phyloP scores from a whole-genome alignment of 1,284 basidiomycete species.

The Anthracocystis panici-leucophaei region DNA sequence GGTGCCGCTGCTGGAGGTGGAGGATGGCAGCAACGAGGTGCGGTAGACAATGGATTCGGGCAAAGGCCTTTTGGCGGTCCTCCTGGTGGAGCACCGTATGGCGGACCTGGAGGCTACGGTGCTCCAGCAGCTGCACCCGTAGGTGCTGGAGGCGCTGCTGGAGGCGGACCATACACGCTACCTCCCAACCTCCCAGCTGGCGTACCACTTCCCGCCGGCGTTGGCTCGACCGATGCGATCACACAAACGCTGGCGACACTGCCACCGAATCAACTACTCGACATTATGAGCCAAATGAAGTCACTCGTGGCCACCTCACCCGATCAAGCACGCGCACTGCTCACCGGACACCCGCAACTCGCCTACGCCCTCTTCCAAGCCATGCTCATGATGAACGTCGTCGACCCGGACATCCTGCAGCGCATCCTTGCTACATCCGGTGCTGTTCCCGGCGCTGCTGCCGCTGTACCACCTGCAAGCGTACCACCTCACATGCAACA shows the following conservation, averaged over 20 bases:
- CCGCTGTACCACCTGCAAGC: conserved; percentile 11
- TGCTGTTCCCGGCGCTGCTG: conserved; percentile 20
- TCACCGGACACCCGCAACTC: conserved; percentile 88
- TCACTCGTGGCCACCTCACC: conserved; percentile 90
- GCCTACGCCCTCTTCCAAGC: conserved; percentile 97
- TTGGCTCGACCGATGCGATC: conserved; percentile 84
- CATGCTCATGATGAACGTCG: conserved; percentile 91
- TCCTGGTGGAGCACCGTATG: conserved; percentile 22
- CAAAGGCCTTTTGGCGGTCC: conserved; percentile 29
- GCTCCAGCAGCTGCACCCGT: conserved; percentile 21
- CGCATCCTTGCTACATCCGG: conserved; percentile 70
- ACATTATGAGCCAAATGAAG: conserved; percentile 98
- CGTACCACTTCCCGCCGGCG: conserved; percentile 80
- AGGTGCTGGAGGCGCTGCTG: conserved; percentile 58
- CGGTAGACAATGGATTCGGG: conserved; percentile 30
- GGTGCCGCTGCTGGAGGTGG: conserved; percentile 22
- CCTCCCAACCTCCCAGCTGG: conserved; percentile 81
- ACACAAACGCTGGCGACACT: conserved; percentile 87
- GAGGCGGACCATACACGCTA: conserved; percentile 65
- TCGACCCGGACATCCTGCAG: conserved; percentile 85
- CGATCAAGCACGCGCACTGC: conserved; percentile 84
- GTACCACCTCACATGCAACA: conserved; percentile 48
- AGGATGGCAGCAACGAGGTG: conserved; percentile 38
- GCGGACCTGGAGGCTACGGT: conserved; percentile 33
- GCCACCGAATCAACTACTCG: conserved; percentile 85